Base-by-base conservation (phyloP, 371 early-diverging fungal species). In the Zopfochytrium polystomum region DNA sequence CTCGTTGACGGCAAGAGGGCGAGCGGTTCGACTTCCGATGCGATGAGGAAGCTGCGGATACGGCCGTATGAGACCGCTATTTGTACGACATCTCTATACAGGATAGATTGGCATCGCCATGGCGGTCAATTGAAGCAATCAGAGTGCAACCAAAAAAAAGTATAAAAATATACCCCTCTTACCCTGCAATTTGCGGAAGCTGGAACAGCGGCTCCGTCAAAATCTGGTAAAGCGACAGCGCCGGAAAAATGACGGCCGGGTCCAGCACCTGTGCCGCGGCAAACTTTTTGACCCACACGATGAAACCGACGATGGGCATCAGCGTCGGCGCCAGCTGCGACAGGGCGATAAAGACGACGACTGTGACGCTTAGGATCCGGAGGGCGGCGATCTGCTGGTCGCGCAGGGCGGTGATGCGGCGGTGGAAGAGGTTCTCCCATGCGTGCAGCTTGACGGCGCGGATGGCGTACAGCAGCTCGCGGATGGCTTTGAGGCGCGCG, bases 391-490 rank as follows among this genome's bases (percentile, higher is more conserved):
- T 38, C 38, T 38, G 38, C 9, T n/a, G 38, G 11, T 38, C n/a
- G n/a, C 38, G 38, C 9, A 38, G 38, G 38, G 9, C 11, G 38
- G 38, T n/a, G 38, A 38, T 38, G n/a, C 38, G 38, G n/a, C 11
- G 9, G 11, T 9, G 11, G 25, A 30, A 20, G 32, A 27, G 26
- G 25, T 20, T 13, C 31, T 58, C 59, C 59, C 59, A 58, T 13
- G 23, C 27, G 57, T 25, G 46, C 18, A 58, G 46, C 29, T 58
- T 55, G 46, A 55, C 23, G 15, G 44, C 50, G 48, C 62, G 60
- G 52, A 73, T 69, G 20, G 52, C 67, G 35, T 62, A 58, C 4
- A 66, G 43, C n/a, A n/a, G n/a, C n/a, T n/a, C n/a, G n/a, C n/a
- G n/a, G n/a, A n/a, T n/a, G n/a, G n/a, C n/a, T n/a, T 68, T 68